phyloP scores from a whole-genome alignment of 2,329 filamentous ascomycete genomes.

The Paraphaeosphaeria minitans region DNA sequence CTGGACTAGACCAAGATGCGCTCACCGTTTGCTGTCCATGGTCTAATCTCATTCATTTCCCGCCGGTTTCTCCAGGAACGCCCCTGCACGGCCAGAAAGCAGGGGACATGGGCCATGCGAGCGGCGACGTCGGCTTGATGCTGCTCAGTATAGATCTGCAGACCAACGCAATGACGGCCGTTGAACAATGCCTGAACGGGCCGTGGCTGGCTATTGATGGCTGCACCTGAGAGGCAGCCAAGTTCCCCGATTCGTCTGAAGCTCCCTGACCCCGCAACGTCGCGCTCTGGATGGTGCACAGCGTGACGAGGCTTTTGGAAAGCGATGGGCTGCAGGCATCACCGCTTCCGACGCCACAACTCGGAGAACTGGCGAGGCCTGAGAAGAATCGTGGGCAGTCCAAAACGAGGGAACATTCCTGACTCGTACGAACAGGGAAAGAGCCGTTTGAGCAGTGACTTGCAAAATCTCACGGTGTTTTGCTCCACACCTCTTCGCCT shows the following conservation, averaged over 20 bases:
- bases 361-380: not conserved
- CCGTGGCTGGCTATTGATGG: not conserved
- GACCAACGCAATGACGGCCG: not conserved
- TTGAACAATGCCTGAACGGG: constrained; percentile 7
- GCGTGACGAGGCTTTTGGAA: not conserved
- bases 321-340: constrained; percentile 1
- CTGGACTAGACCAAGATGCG: not conserved
- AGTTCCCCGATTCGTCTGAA: constrained; percentile 4
- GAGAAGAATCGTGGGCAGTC: not conserved
- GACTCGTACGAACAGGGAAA: not conserved
- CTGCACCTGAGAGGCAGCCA: not conserved
- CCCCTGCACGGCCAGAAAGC: not conserved
- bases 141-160: not conserved
- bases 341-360: not conserved
- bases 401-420: not conserved
- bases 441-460: not conserved
- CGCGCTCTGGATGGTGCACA: not conserved
- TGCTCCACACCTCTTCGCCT: not conserved
- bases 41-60: constrained; percentile 1
- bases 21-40: constrained; percentile 6
- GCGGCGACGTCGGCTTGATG: not conserved
- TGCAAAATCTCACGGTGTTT: not conserved
- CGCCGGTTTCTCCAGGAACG: not conserved
- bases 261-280: not conserved
- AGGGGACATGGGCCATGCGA: not conserved